phyloP scores from a whole-genome alignment of 495 filamentous ascomycete genomes.

The Daldinia decipiens region DNA sequence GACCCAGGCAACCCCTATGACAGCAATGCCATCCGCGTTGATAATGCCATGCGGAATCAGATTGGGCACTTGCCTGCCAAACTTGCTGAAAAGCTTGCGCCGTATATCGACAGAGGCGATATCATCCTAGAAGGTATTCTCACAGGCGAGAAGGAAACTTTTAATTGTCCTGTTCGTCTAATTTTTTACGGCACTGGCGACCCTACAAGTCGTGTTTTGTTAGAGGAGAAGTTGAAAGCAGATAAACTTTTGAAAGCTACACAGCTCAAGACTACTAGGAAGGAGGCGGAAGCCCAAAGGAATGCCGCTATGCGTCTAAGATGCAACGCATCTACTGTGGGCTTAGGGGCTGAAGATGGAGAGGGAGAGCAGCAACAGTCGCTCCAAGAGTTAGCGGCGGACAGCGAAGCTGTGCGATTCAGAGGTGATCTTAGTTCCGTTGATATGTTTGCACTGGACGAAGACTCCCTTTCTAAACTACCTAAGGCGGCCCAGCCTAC shows the following conservation, averaged over 20 bases:
- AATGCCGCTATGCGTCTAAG: slow-evolving; percentile 47
- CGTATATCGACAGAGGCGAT: slow-evolving; percentile 66
- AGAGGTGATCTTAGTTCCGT: slow-evolving; percentile 71
- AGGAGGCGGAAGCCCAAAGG: slow-evolving; percentile 61
- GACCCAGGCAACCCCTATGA: slow-evolving; percentile 81
- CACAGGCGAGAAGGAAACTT: slow-evolving; percentile 68
- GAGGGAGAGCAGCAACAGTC: slow-evolving; percentile 50
- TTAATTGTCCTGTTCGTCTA: slow-evolving; percentile 76
- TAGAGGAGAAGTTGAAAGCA: slow-evolving; percentile 69
- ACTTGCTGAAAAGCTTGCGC: slow-evolving; percentile 75
- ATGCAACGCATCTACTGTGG: slow-evolving; percentile 47
- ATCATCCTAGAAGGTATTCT: slow-evolving; percentile 74
- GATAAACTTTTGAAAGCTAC: slow-evolving; percentile 66
- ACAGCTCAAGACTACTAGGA: slow-evolving; percentile 58
- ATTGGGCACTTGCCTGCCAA: slow-evolving; percentile 81
- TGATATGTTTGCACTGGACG: slow-evolving; percentile 73
- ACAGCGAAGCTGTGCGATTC: slow-evolving; percentile 70
- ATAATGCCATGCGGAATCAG: slow-evolving; percentile 81
- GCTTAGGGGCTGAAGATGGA: slow-evolving; percentile 41
- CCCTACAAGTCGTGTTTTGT: slow-evolving; percentile 54
- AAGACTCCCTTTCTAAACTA: slow-evolving; percentile 76
- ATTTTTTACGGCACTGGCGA: slow-evolving; percentile 73
- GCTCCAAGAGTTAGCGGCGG: slow-evolving; percentile 71
- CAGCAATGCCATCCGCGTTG: slow-evolving; percentile 78
- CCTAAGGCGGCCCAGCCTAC: slow-evolving; percentile 76